Evolutionary conservation across 1,284 basidiomycete genomes (phyloP).

Genomic region (Fistulinella staudtii): DNA sequence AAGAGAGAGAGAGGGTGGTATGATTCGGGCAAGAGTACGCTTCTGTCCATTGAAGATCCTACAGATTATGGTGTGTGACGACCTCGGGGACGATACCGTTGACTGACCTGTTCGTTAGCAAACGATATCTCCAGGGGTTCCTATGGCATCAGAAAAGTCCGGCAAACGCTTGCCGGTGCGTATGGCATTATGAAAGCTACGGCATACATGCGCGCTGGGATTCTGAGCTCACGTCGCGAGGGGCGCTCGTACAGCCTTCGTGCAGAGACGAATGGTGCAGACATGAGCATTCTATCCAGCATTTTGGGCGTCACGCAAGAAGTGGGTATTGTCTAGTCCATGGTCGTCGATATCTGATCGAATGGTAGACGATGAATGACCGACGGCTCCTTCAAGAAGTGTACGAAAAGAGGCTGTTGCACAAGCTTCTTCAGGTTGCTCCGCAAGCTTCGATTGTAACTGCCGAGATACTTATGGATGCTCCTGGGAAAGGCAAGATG

Average conservation of each 20-base stretch:
- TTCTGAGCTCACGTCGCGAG: conserved; percentile 51
- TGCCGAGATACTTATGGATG: conserved; percentile 19
- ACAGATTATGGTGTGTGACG: conserved; percentile 73
- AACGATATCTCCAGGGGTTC: conserved; percentile 94
- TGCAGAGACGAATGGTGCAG: conserved; percentile 48
- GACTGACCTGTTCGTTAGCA: conserved; percentile 41
- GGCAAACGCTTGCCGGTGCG: conserved; percentile 82
- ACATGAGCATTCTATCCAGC: conserved; percentile 75
- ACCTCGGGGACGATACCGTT: conserved; percentile 2
- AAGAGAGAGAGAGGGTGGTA: conserved; percentile 81
- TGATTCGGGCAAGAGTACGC: conserved; percentile 53
- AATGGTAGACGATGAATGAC: conserved; percentile 63
- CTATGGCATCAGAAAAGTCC: conserved; percentile 79
- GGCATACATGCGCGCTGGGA: conserved; percentile 55
- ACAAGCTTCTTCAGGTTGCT: conserved; percentile 55
- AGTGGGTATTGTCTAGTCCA: conserved; percentile 41
- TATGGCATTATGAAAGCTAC: conserved; percentile 77
- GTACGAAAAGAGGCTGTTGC: conserved; percentile 59
- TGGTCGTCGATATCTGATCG: conserved; percentile 8
- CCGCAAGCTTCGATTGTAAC: conserved; percentile 27
- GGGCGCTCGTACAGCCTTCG: conserved; percentile 47
- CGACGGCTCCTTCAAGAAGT: conserved; percentile 67
- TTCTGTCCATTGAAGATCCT: conserved; percentile 94
- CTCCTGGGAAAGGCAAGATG: conserved; percentile 4
- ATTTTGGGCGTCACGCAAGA: conserved; percentile 83